These are phyloP conservation scores for Massariosphaeria phaeospora DNA, from an alignment of 495 filamentous ascomycete species.

Conservation along the genomic window DNA sequence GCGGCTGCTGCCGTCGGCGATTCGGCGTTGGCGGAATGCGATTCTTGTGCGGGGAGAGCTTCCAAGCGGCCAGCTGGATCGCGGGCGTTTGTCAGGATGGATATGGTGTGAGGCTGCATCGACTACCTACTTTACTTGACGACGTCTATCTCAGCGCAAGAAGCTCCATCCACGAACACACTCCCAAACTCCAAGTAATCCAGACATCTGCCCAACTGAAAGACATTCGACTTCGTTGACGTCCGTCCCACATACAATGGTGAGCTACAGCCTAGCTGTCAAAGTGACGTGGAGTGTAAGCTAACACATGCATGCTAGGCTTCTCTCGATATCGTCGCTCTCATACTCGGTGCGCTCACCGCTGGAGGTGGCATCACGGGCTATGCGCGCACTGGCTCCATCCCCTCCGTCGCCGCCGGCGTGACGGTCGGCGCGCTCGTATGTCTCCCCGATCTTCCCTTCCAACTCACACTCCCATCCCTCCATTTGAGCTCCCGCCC, in stretches of 20 bases:
- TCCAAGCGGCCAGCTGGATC: no score
- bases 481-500: background rate
- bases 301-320: slow-evolving; percentile 13
- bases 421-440: slow-evolving; percentile 64
- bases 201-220: no score
- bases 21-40: slow-evolving; percentile 1
- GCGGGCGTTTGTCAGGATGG: no score
- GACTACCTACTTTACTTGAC: no score
- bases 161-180: no score
- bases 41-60: background rate
- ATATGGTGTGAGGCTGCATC: no score
- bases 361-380: slow-evolving; percentile 82
- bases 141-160: no score
- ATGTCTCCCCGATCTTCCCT: slow-evolving; percentile 23
- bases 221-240: no score
- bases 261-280: no score
- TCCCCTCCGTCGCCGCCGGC: slow-evolving; percentile 81
- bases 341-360: slow-evolving; percentile 73
- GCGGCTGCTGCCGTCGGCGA: background rate
- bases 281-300: background rate
- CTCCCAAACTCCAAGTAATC: no score
- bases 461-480: background rate
- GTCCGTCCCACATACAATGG: no score
- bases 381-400: slow-evolving; percentile 72
- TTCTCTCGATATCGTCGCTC: slow-evolving; percentile 54